These are phyloP conservation scores for Calvatia gigantea DNA, from an alignment of 768 basidiomycete genomes.

Conservation along the genomic window DNA sequence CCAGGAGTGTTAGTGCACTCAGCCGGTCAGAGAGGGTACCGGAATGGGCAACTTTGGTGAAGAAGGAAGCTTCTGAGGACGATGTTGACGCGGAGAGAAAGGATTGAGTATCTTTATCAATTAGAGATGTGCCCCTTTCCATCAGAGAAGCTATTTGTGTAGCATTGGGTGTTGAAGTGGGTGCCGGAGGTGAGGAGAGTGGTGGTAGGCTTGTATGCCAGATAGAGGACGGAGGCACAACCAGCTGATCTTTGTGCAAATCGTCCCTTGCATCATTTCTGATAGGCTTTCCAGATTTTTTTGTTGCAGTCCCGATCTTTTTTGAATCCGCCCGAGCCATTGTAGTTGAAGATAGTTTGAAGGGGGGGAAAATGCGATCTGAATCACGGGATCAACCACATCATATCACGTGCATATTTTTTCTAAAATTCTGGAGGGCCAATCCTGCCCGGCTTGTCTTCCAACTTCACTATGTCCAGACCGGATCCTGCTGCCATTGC, in stretches of 20 bases:
- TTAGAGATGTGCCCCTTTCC: conserved; percentile 44
- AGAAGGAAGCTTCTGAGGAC: conserved; percentile 77
- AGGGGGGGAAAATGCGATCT: background rate
- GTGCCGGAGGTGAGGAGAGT: conserved; percentile 28
- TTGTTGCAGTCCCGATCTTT: background rate
- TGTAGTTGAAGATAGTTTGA: background rate
- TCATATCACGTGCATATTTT: background rate
- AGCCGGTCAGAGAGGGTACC: conserved; percentile 93
- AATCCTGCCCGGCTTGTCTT: too few relatives aligned
- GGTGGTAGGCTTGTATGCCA: conserved; percentile 53
- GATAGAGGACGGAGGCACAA: conserved; percentile 38
- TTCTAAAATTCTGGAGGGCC: background rate
- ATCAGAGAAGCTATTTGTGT: conserved; percentile 43
- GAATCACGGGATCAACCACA: background rate
- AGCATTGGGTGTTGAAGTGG: conserved; percentile 33
- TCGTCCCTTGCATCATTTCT: background rate
- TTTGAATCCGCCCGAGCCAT: conserved; percentile 7
- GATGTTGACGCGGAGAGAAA: conserved; percentile 48
- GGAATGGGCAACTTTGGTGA: conserved; percentile 78
- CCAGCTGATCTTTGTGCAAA: conserved; percentile 16
- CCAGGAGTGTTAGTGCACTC: conserved; percentile 85
- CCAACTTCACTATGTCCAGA: background rate
- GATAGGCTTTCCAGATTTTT: background rate
- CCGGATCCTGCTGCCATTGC: conserved; percentile 23
- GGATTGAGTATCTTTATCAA: conserved; percentile 37